Evolutionary conservation across 805 yeast species (phyloP).

Genomic region (Candida maesae): DNA sequence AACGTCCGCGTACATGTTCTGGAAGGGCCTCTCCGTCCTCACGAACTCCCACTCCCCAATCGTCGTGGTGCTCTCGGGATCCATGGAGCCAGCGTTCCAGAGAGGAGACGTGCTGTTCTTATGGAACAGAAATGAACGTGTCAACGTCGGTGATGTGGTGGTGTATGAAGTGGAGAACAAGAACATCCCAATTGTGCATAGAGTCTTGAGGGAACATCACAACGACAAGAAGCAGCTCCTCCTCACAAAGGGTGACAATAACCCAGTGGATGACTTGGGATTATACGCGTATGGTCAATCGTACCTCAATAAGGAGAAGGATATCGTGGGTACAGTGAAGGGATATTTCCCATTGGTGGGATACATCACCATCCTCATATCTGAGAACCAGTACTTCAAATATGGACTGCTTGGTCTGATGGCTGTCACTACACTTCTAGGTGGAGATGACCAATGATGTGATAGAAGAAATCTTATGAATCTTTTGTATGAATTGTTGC

Average conservation of each 20-base stretch:
- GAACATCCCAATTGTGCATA: slow-evolving; percentile 92
- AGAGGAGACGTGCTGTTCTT: slow-evolving; percentile 91
- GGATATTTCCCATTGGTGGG: slow-evolving; percentile 90
- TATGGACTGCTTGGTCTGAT: slow-evolving; percentile 71
- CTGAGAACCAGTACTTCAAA: slow-evolving; percentile 83
- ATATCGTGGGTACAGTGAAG: slow-evolving; percentile 87
- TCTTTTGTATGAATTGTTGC: too few relatives aligned
- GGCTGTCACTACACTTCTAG: slow-evolving; percentile 64
- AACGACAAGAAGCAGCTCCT: slow-evolving; percentile 55
- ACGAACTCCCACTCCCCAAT: slow-evolving; percentile 88
- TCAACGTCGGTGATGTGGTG: slow-evolving; percentile 86
- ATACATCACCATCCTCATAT: slow-evolving; percentile 83
- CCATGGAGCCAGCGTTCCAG: slow-evolving; percentile 99
- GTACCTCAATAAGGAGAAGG: slow-evolving; percentile 72
- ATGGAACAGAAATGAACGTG: slow-evolving; percentile 74
- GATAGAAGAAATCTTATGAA: too few relatives aligned
- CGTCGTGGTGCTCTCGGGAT: slow-evolving; percentile 95
- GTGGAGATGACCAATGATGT: slow-evolving; percentile 42
- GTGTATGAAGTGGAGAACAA: slow-evolving; percentile 82
- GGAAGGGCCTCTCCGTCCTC: slow-evolving; percentile 76
- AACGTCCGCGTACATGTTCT: slow-evolving; percentile 85
- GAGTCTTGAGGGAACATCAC: slow-evolving; percentile 85
- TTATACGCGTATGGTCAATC: slow-evolving; percentile 73
- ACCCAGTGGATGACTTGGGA: slow-evolving; percentile 85
- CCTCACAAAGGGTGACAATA: slow-evolving; percentile 95